These are phyloP conservation scores for Zanthoxylum bungeanum DNA, from an alignment of 345 rosid genomes.

Conservation along the genomic window DNA sequence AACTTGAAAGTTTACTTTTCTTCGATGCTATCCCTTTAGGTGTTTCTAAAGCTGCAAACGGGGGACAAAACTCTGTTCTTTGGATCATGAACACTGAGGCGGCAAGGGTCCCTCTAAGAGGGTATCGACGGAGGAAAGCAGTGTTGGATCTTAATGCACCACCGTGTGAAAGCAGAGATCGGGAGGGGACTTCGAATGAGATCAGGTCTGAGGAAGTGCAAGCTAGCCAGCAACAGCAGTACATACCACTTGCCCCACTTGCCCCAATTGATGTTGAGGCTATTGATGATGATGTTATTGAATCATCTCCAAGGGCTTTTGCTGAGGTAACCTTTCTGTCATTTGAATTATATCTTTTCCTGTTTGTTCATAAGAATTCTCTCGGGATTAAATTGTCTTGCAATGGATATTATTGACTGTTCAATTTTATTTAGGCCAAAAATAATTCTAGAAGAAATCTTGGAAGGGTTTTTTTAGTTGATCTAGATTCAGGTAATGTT, in stretches of 20 bases:
- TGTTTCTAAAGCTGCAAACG: not conserved
- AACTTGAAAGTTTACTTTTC: no score
- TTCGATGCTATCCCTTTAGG: not conserved
- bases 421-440: constrained; percentile 55
- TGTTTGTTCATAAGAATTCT: constrained; percentile 4
- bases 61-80: not conserved
- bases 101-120: constrained; percentile 39
- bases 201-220: constrained; percentile 18
- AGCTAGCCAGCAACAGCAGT: constrained; percentile 28
- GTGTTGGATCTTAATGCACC: constrained; percentile 48
- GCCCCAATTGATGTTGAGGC: constrained; percentile 67
- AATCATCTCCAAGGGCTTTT: constrained; percentile 73
- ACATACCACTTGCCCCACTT: constrained; percentile 26
- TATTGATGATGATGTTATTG: constrained; percentile 76
- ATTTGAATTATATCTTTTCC: not conserved
- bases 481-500: constrained; percentile 67
- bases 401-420: constrained; percentile 10
- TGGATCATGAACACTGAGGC: constrained; percentile 45
- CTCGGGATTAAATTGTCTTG: constrained; percentile 2
- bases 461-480: constrained; percentile 41
- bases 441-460: constrained; percentile 55
- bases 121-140: constrained; percentile 51
- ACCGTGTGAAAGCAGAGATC: constrained; percentile 49
- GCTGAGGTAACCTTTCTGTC: constrained; percentile 46
- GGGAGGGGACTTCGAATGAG: constrained; percentile 52